Evolutionary conservation across 2,329 filamentous ascomycete species (phyloP).

Genomic region (Blastomyces parvus): DNA sequence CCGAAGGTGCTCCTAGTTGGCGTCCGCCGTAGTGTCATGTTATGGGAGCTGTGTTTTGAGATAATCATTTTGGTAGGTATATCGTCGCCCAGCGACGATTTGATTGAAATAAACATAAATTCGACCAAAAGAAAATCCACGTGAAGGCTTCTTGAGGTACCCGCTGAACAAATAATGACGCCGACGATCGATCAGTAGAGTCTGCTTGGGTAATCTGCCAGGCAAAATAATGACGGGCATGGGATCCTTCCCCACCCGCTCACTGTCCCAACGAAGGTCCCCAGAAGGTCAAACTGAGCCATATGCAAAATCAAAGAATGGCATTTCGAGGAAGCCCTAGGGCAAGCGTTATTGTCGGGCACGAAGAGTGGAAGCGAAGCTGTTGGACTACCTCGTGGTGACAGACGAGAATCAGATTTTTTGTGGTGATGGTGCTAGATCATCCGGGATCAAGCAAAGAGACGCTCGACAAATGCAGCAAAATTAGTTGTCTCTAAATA

Average conservation of each 20-base stretch:
- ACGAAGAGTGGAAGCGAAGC: not conserved
- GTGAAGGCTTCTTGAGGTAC: not conserved
- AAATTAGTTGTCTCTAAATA: not conserved
- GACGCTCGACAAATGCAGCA: not conserved
- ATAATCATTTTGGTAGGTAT: constrained; percentile 24
- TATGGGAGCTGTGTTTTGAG: constrained; percentile 24
- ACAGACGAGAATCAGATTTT: not conserved
- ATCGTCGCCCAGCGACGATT: not conserved
- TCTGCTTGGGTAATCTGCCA: not conserved
- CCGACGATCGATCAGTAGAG: not conserved
- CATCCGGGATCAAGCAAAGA: not conserved
- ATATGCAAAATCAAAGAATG: not conserved
- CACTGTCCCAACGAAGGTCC: not conserved
- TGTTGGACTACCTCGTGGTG: not conserved
- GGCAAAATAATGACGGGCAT: not conserved
- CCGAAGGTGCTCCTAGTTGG: constrained; percentile 14
- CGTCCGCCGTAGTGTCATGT: constrained; percentile 19
- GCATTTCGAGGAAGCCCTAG: not conserved
- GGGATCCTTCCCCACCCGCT: not conserved
- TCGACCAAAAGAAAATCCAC: not conserved
- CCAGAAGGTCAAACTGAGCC: not conserved
- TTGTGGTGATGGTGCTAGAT: not conserved
- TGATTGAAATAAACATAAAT: not conserved
- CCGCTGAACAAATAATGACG: not conserved
- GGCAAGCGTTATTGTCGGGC: not conserved